Conservation (phyloP, 305 asterid species). For the Fraxinus floribunda region DNA sequence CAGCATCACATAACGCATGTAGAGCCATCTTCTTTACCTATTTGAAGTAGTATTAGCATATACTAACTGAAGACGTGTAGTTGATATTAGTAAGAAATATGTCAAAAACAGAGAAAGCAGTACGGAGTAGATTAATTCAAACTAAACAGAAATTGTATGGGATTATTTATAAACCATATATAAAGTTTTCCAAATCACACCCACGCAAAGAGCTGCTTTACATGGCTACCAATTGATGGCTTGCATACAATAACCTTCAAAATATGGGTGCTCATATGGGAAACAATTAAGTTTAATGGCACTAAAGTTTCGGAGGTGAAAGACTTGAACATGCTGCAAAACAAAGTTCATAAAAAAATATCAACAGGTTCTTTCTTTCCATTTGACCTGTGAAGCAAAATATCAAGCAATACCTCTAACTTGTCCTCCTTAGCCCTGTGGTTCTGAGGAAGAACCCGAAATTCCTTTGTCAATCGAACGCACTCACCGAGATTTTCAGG, state of each 20-base stretch:
- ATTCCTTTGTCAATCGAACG: slow-evolving; percentile 41
- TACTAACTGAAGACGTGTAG: neutral
- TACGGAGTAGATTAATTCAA: neutral
- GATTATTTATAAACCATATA: neutral
- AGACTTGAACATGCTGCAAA: neutral
- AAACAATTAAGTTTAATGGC: neutral
- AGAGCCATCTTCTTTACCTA: slow-evolving; percentile 47
- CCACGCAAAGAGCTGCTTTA: neutral
- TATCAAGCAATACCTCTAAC: slow-evolving; percentile 34
- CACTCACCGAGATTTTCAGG: slow-evolving; percentile 52
- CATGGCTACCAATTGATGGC: neutral
- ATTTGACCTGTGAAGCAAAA: neutral
- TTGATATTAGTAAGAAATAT: neutral
- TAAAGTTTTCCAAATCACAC: neutral
- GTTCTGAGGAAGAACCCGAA: slow-evolving; percentile 44
- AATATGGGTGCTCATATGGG: neutral
- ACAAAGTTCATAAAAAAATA: neutral
- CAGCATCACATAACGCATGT: slow-evolving; percentile 32
- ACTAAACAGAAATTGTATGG: neutral
- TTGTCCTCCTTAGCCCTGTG: slow-evolving; percentile 55
- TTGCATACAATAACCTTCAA: neutral
- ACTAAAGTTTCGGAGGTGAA: neutral
- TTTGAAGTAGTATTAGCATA: slow-evolving; percentile 6
- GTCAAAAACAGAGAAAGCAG: slow-evolving; percentile 5
- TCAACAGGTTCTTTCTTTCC: neutral